Base-by-base conservation (phyloP, 1,139 yeast genomes). In the Debaryomycetaceae sp. region DNA sequence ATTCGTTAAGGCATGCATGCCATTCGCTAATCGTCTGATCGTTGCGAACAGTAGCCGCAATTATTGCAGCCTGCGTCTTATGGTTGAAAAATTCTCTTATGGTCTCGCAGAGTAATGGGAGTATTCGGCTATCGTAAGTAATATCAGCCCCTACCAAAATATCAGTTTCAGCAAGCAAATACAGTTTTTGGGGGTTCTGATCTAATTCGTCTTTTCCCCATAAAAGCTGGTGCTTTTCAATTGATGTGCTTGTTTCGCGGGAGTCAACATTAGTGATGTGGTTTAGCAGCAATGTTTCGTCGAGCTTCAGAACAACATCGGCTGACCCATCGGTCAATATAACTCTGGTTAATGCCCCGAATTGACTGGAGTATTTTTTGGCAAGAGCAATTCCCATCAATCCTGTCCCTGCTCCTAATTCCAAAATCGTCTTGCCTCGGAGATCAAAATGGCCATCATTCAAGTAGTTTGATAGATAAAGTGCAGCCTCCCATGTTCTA, bases 401-500 rank as follows among this genome's bases (percentile, higher is more conserved):
- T 0, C 97, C 97, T 0, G 98, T 88, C 0, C 98, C 98, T 17
- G 94, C 78, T 0, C 98, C 98, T 22, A 91, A 61, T 53, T 91
- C 98, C 19, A 88, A 56, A 0, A 86, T 58, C 0, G 55, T 55
- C 30, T 59, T 53, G 6, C 50, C 48, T 4, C 18, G 33, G 33
- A 53, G 41, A 29, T 52, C 38, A 32, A 37, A 34, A 29, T 40
- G 28, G 5, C 32, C 38, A 31, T 5, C 41, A 26, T 62, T 48
- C 31, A 86, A 50, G 48, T 61, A 78, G 37, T 78, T 70, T 6
- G 83, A 64, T 14, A 89, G 62, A 43, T 70, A 87, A n/a, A 87
- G 50, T 0, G 96, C 86, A 1, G 96, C 97, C 56, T 88, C 97
- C 98, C 98, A 91, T 0, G 98, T 91, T 34, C 97, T 67, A 42